Evolutionary conservation across 768 basidiomycete genomes (phyloP), one percentile per base, ranked within the genome.

Genomic region (Boletus barrowsii): DNA sequence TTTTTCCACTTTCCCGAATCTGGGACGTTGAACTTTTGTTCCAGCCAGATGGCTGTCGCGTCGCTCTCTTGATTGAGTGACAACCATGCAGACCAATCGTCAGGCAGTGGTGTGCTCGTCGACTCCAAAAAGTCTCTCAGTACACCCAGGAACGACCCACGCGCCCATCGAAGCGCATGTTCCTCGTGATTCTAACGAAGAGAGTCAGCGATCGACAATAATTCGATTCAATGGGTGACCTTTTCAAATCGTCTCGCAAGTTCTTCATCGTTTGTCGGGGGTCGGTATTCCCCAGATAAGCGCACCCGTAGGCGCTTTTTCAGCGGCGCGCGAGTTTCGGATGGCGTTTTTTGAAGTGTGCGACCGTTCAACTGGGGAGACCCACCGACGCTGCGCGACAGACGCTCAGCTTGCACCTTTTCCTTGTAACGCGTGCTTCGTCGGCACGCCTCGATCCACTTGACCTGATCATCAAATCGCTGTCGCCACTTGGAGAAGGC

Each of bases 1-100:
- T 77, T 75, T 6, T 71, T 70, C 88, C 88, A 89, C 37, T 71
- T 56, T 3, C 87, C 87, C 3, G 85, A 85, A 7, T 72, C 67
- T 0, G 86, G 85, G 13, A 89, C 76, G 57, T 84, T 77, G 55
- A 91, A 90, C 68, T 92, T 92, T 59, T 77, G 76, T 62, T 90
- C 84, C 40, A 90, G 61, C 89, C 89, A 91, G 37, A 90, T 88
- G 4, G 88, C 87, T 9, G 88, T 90, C 18, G 80, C 82, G 61
- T 90, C 87, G 59, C 77, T 83, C 53, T 83, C 83, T 13, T 82
- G 80, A 62, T 90, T 90, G 61, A 82, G 75, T 3, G 88, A 88
- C n/a, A 91, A 64, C 89, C 88, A 90, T 37, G 83, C 68, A 24
- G 77, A 75, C 85, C 87, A 90, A 8, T 79, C 70, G 3, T 60